Base-by-base conservation (phyloP, 1,284 basidiomycete species). In the Sporisorium scitamineum region DNA sequence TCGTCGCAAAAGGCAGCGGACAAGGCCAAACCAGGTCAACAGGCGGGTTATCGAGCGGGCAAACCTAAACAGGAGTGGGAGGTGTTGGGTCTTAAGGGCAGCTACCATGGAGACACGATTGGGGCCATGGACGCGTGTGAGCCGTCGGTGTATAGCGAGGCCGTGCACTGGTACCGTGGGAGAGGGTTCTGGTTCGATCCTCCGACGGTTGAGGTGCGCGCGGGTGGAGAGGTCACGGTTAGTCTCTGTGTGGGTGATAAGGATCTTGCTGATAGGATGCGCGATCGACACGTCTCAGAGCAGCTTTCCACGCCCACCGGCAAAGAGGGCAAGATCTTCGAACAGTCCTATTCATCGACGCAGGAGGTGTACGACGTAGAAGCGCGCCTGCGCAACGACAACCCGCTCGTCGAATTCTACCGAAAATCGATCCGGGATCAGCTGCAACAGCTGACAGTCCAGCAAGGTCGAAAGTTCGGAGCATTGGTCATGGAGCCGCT, bases 21-120 rank as follows among this genome's bases (percentile, higher is more conserved):
- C 13, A 70, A 73, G 22, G 60, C 64, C 2, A 31, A 31, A 14
- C 65, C 57, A 0, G 78, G 78, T 0, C 59, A 73, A n/a, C 55
- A 72, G 18, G 41, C 80, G 0, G 81, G 80, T 8, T 62, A 70
- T 26, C 53, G 76, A 18, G 69, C 56, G 2, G 80, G 83, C 5
- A 64, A 75, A 20, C 60, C 72, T 0, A 65, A 67, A 20, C 61
- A 78, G 70, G 87, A 90, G 37, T 87, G 96, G 16, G 93, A 93
- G 18, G 89, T 99, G 0, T 86, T 99, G 2, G 96, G 96, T 0
- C 84, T 98, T 45, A 92, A 91, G 75, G 96, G 96, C 2, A 94
- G 94, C 81, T 99, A 99, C 86, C 96, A 99, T 81, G 96, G 96
- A 7, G 96, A 99, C 86, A 98, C 96, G 20, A 97, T 98, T 78